Base-by-base conservation (phyloP, 441 rosid genomes). In the Pelargonium australe region DNA sequence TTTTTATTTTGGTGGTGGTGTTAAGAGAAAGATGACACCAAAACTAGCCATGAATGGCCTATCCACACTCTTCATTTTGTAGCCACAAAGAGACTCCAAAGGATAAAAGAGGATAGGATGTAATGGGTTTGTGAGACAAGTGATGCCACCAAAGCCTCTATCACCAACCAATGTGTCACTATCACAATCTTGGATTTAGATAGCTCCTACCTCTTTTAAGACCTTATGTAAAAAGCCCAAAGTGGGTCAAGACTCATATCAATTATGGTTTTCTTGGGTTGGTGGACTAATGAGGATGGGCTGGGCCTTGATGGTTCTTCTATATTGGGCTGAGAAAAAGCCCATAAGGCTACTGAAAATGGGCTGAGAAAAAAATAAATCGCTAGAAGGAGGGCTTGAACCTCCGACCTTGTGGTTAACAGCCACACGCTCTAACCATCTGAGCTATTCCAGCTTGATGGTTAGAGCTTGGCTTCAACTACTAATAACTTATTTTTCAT, bases 361-460 rank as follows among this genome's bases (percentile, higher is more conserved):
- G 25, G 25, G 25, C 25, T 23, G 25, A 25, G 2, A 25, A 25
- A 25, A 2, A 25, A 1, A 25, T 1, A 2, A 20, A 20, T 20
- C 89, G 90, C 89, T 86, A 83, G 87, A 91, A 82, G 90, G 88
- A 86, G 90, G 91, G 89, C 75, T 92, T 78, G 93, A 92, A 86
- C 93, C 91, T 86, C 85, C 92, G 94, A 87, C 95, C 95, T 88
- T 90, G 89, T 87, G 93, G 93, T 90, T 88, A 92, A 88, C 90
- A 88, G 97, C 91, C 93, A 92, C 89, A 92, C 90, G 92, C 92
- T 90, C 96, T 87, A 92, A 71, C 96, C 93, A 85, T 81, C 90
- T 87, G 91, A 92, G 89, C 89, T 88, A 87, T 84, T 90, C 95
- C 95, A 90, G 93, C 98, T 65, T 23, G 1, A 0, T 20, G 0